A percentile compares a stretch with the other conserved stretches of the same genome.
These are phyloP conservation scores for Domatiomyces catenatus DNA, from an alignment of 2,329 filamentous ascomycete species.

Conservation along the genomic window DNA sequence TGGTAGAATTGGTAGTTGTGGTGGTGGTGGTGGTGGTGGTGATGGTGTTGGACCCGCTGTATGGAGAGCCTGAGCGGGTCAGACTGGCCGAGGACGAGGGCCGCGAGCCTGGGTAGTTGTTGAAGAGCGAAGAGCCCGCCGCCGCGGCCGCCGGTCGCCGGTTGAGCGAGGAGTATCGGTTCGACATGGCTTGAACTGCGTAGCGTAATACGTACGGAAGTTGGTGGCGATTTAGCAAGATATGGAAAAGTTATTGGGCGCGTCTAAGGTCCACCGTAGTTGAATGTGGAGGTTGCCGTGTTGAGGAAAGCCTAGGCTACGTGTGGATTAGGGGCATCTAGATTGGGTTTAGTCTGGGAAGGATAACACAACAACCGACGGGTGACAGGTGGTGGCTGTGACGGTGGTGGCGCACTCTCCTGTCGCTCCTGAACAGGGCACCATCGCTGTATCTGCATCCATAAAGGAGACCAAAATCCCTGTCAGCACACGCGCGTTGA, in stretches of 20 bases:
- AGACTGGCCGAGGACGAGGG: constrained; percentile 14
- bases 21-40: constrained; percentile 6
- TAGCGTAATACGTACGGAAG: too few relatives aligned
- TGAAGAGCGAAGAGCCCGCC: constrained; percentile 53
- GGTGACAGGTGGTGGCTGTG: too few relatives aligned
- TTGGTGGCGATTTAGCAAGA: too few relatives aligned
- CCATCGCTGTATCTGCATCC: neutral
- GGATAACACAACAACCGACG: too few relatives aligned
- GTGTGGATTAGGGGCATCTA: too few relatives aligned
- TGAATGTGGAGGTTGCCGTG: neutral
- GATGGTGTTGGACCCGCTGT: constrained; percentile 1
- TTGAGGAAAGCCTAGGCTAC: neutral
- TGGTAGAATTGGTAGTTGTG: constrained; percentile 4
- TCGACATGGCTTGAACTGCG: too few relatives aligned
- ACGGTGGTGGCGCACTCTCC: neutral
- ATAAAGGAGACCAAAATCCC: neutral
- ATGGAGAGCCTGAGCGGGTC: constrained; percentile 3
- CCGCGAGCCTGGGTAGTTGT: constrained; percentile 28
- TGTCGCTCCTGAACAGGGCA: too few relatives aligned
- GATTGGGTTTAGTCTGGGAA: too few relatives aligned
- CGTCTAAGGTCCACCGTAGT: neutral
- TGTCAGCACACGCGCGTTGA: neutral
- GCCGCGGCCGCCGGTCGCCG: constrained; percentile 46
- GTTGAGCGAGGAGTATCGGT: constrained; percentile 49
- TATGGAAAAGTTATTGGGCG: neutral